A percentile compares a stretch with the other conserved stretches of the same genome.
Evolutionary conservation across 2,329 filamentous ascomycete species (phyloP).

Genomic region (Fusarium anguioides): DNA sequence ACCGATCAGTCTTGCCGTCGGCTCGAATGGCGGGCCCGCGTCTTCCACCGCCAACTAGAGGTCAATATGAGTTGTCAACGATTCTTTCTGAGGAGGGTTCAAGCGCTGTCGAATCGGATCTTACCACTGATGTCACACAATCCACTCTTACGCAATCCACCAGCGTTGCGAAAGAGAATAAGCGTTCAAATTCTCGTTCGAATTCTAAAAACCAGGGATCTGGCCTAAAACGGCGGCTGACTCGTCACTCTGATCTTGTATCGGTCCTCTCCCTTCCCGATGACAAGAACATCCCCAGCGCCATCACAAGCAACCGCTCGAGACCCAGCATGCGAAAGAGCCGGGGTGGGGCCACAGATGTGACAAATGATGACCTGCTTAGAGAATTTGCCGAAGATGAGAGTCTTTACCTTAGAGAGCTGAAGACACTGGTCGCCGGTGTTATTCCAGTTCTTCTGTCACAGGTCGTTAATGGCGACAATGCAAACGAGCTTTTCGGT

Average conservation of each 20-base stretch:
- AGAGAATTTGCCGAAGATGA: constrained; percentile 86
- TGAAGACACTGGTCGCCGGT: constrained; percentile 92
- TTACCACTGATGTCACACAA: constrained; percentile 64
- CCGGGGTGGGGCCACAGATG: constrained; percentile 72
- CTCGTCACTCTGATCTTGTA: constrained; percentile 92
- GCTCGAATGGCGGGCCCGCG: constrained; percentile 50
- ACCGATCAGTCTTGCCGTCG: constrained; percentile 35
- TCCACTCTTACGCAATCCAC: constrained; percentile 67
- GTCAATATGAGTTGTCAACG: constrained; percentile 66
- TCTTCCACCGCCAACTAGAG: constrained; percentile 63
- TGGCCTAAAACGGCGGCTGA: constrained; percentile 78
- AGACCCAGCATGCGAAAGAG: constrained; percentile 82
- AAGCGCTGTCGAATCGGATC: constrained; percentile 60
- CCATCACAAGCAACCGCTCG: constrained; percentile 77
- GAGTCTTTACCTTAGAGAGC: constrained; percentile 85
- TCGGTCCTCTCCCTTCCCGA: constrained; percentile 86
- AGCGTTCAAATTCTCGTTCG: constrained; percentile 54
- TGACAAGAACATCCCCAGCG: constrained; percentile 64
- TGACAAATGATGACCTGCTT: constrained; percentile 80
- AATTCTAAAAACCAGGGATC: constrained; percentile 57
- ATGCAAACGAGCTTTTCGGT: constrained; percentile 75
- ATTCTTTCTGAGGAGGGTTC: constrained; percentile 65
- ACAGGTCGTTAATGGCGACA: constrained; percentile 79
- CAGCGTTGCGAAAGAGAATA: constrained; percentile 59
- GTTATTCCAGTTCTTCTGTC: constrained; percentile 93